phyloP scores from a whole-genome alignment of 768 basidiomycete genomes.

The Lentinus brumalis region DNA sequence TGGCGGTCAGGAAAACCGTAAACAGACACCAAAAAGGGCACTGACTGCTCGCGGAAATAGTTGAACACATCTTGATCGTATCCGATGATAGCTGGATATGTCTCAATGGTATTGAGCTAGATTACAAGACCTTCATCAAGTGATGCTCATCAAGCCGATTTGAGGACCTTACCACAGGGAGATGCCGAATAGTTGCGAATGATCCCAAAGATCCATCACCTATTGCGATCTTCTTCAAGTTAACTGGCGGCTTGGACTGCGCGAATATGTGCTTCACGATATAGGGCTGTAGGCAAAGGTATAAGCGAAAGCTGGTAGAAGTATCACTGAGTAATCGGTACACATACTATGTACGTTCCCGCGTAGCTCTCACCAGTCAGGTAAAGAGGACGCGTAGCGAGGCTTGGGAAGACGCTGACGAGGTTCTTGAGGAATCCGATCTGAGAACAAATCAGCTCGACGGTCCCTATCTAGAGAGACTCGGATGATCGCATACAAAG shows the following conservation, averaged over 20 bases:
- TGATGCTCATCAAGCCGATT: constrained; percentile 2
- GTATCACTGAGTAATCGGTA: constrained; percentile 15
- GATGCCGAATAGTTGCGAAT: constrained; percentile 9
- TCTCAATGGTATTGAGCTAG: constrained; percentile 61
- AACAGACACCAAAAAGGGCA: constrained; percentile 49
- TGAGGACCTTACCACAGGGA: constrained; percentile 35
- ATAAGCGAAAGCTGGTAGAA: constrained; percentile 44
- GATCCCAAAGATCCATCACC: constrained; percentile 61
- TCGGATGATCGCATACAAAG: constrained; percentile 38
- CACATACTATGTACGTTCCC: constrained; percentile 63
- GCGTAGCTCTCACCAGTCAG: constrained; percentile 76
- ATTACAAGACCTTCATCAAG: background rate
- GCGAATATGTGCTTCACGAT: constrained; percentile 71
- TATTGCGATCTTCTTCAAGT: constrained; percentile 65
- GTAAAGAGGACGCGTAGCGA: constrained; percentile 64
- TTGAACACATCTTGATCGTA: constrained; percentile 66
- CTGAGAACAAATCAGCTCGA: constrained; percentile 33
- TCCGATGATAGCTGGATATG: constrained; percentile 72
- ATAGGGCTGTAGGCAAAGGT: constrained; percentile 61
- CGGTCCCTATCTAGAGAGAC: background rate
- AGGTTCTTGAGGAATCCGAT: constrained; percentile 70
- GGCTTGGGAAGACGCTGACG: constrained; percentile 69
- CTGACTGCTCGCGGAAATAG: constrained; percentile 70
- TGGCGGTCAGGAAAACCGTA: background rate
- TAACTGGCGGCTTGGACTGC: constrained; percentile 62